Conservation (phyloP, 441 rosid species). For the Corymbia calophylla region DNA sequence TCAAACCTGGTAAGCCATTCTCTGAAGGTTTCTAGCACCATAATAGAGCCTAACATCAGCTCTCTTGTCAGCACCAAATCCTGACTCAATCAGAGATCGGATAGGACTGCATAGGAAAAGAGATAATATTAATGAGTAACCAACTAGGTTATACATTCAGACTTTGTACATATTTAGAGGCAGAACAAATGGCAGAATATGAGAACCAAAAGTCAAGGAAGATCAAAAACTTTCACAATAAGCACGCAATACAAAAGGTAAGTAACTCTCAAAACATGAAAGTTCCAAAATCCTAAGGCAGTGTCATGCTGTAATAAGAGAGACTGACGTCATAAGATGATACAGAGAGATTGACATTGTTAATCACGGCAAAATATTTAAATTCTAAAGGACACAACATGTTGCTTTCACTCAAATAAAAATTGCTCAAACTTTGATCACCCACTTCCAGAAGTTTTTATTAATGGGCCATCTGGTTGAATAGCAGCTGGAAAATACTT, state of each 20-base stretch:
- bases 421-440: background rate
- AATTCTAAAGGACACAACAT: background rate
- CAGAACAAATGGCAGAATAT: background rate
- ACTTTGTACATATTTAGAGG: background rate
- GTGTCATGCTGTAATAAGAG: background rate
- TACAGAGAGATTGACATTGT: background rate
- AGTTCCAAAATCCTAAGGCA: background rate
- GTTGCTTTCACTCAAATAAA: background rate
- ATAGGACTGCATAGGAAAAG: constrained; percentile 59
- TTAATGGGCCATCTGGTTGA: background rate
- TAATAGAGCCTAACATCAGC: constrained; percentile 85
- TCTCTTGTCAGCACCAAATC: constrained; percentile 72
- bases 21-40: constrained; percentile 82
- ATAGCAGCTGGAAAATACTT: background rate
- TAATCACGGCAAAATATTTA: background rate
- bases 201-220: background rate
- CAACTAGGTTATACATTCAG: background rate
- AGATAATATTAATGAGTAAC: background rate
- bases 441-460: background rate
- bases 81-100: constrained; percentile 85
- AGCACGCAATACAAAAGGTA: background rate
- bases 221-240: background rate
- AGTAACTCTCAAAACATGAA: background rate
- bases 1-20: constrained; percentile 97
- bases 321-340: background rate